A percentile compares a stretch with the other conserved stretches of the same genome.
These are phyloP conservation scores for Trametes pubescens DNA, from an alignment of 1,284 basidiomycete genomes.

Conservation along the genomic window DNA sequence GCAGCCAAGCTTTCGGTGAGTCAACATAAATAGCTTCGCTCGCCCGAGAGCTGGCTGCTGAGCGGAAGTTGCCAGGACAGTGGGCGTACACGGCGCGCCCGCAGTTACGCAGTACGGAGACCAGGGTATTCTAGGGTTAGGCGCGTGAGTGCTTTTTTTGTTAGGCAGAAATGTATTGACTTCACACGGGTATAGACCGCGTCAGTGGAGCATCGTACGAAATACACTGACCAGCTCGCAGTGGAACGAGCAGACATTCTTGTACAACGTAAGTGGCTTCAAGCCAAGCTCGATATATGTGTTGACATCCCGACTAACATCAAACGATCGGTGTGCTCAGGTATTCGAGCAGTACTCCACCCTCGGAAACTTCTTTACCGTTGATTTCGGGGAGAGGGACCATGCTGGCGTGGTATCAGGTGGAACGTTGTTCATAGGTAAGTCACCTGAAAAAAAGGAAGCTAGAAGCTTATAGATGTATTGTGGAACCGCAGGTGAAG, in stretches of 20 bases:
- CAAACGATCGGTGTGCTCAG: background rate
- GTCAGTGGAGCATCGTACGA: constrained; percentile 10
- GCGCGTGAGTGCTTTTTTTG: constrained; percentile 5
- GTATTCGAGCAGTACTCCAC: background rate
- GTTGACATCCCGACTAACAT: background rate
- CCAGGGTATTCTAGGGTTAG: constrained; percentile 15
- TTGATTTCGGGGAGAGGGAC: constrained; percentile 11
- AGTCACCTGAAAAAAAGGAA: too few species aligned
- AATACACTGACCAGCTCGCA: constrained; percentile 3
- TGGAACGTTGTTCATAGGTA: constrained; percentile 8
- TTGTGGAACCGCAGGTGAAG: background rate
- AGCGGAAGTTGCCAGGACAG: background rate
- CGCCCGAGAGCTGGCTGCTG: background rate
- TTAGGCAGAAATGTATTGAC: background rate
- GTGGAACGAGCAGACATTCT: constrained; percentile 8
- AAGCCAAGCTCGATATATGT: background rate
- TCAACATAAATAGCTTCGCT: background rate
- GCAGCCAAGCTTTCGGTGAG: background rate
- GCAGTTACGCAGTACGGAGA: constrained; percentile 15
- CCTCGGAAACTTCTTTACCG: background rate
- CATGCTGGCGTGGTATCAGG: background rate
- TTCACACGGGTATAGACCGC: too few species aligned
- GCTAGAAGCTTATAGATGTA: background rate
- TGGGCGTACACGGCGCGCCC: constrained; percentile 17
- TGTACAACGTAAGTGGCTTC: constrained; percentile 2